Evolutionary conservation across 768 basidiomycete genomes (phyloP).

Genomic region (Hemileccinum impolitum): DNA sequence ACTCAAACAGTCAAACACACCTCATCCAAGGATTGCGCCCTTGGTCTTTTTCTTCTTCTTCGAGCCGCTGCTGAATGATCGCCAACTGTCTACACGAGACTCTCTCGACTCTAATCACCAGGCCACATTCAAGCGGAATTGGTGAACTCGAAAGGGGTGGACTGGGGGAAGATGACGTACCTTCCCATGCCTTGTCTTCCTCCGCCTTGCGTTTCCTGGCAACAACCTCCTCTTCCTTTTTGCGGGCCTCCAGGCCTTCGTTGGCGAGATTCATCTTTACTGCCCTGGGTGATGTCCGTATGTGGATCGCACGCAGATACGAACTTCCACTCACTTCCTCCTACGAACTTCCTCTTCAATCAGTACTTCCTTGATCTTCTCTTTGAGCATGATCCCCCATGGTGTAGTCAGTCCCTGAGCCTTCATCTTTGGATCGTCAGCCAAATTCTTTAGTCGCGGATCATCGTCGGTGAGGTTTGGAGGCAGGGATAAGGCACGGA

Average conservation of each 20-base stretch:
- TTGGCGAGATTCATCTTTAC: constrained; percentile 90
- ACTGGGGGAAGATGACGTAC: constrained; percentile 36
- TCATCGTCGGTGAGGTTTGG: constrained; percentile 57
- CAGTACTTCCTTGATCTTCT: constrained; percentile 76
- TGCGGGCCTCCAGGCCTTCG: constrained; percentile 88
- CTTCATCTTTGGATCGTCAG: constrained; percentile 34
- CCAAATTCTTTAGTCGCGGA: constrained; percentile 46
- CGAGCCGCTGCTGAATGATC: constrained; percentile 57
- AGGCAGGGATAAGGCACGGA: constrained; percentile 63
- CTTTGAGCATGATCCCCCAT: constrained; percentile 63
- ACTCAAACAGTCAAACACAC: background rate
- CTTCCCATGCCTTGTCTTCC: constrained; percentile 88
- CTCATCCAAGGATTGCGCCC: constrained; percentile 61
- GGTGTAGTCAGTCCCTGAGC: constrained; percentile 43
- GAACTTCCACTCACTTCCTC: constrained; percentile 57
- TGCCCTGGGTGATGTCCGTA: constrained; percentile 48
- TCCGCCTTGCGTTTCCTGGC: constrained; percentile 83
- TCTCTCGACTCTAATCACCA: constrained; percentile 60
- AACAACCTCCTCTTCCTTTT: constrained; percentile 82
- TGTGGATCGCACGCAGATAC: background rate
- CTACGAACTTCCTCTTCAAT: constrained; percentile 88
- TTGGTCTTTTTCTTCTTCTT: constrained; percentile 88
- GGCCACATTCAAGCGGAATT: background rate
- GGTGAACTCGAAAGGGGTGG: background rate
- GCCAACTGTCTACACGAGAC: constrained; percentile 82